phyloP scores from a whole-genome alignment of 2,329 filamentous ascomycete genomes.

The Pyricularia sp. region DNA sequence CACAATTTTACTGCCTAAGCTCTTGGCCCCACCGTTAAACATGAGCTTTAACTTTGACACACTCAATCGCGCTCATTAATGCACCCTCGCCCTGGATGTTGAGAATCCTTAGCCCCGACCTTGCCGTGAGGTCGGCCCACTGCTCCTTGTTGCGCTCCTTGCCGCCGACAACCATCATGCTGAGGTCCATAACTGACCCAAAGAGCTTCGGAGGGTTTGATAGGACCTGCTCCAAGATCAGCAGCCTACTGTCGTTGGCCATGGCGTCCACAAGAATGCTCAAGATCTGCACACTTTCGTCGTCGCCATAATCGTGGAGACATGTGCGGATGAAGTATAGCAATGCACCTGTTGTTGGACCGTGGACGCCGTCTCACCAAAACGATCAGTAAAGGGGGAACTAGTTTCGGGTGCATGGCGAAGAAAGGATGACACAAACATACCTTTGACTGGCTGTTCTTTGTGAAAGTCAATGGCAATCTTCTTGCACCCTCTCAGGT shows the following conservation, averaged over 20 bases:
- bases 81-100: conserved; percentile 11
- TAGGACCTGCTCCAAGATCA: conserved; percentile 16
- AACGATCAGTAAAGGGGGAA: no score
- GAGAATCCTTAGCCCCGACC: conserved; percentile 11
- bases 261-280: conserved; percentile 19
- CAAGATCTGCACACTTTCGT: conserved; percentile 21
- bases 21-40: background rate
- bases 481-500: conserved; percentile 11
- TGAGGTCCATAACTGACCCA: conserved; percentile 11
- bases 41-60: conserved; percentile 6
- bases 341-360: conserved; percentile 18
- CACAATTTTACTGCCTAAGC: no score
- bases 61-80: conserved; percentile 12
- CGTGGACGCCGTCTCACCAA: background rate
- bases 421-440: background rate
- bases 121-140: conserved; percentile 9
- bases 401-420: no score
- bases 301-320: conserved; percentile 27
- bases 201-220: conserved; percentile 9
- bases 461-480: conserved; percentile 21
- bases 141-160: conserved; percentile 15
- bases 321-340: conserved; percentile 26
- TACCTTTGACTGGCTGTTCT: conserved; percentile 22
- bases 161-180: conserved; percentile 14
- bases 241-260: conserved; percentile 16